phyloP scores from a whole-genome alignment of 106 monocot genomes.

The Dactylorhiza incarnata region DNA sequence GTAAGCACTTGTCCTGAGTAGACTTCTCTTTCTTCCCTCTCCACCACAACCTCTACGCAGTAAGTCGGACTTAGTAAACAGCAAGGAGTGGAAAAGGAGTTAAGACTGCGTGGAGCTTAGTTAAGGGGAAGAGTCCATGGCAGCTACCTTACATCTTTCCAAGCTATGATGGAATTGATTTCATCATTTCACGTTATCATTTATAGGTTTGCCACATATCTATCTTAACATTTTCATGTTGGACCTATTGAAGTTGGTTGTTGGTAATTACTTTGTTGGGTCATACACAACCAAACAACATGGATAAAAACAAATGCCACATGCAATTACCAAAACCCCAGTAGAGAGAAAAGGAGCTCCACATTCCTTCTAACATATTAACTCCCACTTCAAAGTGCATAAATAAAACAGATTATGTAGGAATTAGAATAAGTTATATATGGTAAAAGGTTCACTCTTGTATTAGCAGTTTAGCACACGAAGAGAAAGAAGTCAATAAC shows the following conservation, averaged over 20 bases:
- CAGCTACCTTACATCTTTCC: not conserved
- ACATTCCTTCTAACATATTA: not conserved
- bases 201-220: not conserved
- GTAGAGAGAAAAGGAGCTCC: not conserved
- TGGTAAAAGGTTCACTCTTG: not conserved
- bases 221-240: not conserved
- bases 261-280: not conserved
- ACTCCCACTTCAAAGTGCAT: not conserved
- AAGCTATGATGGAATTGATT: not conserved
- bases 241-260: not conserved
- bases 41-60: not conserved
- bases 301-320: not conserved
- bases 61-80: too few relatives aligned
- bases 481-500: conserved; percentile 10
- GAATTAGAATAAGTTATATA: not conserved
- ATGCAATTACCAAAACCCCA: not conserved
- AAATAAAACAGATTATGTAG: not conserved
- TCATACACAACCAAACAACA: not conserved
- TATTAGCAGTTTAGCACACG: not conserved
- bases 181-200: not conserved
- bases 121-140: too few relatives aligned
- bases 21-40: not conserved
- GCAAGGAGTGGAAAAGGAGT: too few relatives aligned
- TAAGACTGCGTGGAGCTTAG: too few relatives aligned
- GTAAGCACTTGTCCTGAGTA: not conserved